Base-by-base conservation (phyloP, 805 yeast species). In the Lachancea cidri region DNA sequence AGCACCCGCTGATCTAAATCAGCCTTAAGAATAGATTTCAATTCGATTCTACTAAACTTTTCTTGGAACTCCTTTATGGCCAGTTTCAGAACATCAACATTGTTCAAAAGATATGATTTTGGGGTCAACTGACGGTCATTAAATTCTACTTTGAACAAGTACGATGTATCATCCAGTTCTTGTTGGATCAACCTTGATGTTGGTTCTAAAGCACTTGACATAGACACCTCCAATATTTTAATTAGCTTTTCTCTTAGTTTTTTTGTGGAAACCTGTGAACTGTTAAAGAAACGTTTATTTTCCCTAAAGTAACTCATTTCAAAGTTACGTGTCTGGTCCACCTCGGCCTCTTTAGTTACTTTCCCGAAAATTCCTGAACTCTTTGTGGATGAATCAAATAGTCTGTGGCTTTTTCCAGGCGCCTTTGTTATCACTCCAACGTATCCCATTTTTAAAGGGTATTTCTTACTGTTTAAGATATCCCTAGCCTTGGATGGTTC, bases 401-500 rank as follows among this genome's bases (percentile, higher is more conserved):
- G 31, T 16, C 41, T 17, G 13, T 37, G 29, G 4, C 35, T 22
- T 2, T 32, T 42, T 13, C 56, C 67, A 5, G 93, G 95, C 0
- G 85, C 74, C 49, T 79, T 84, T 2, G 97, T 86, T 15, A 94
- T 83, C n/a, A 94, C 98, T 43, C 99, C 99, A 16, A 93, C 98
- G 59, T 93, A 93, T 0, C 99, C 99, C 95, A 93, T 86, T 53
- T 76, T 80, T 46, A 93, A 68, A 0, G 98, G 98, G 55, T 94
- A 94, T 54, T 81, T 85, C 48, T 74, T 79, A 63, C 91, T 91
- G 20, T 75, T 72, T 45, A 93, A 67, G 16, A 86, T 76, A 5
- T 67, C 70, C 36, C 77, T 74, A 0, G 96, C 98, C 13, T 71
- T 63, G 34, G 73, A 74, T 0, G 96, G 83, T 17, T 81, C 84